Percentiles rank a stretch among this genome's conserved stretches.
Evolutionary conservation across 768 basidiomycete genomes (phyloP).

Genomic region (Postia placenta): DNA sequence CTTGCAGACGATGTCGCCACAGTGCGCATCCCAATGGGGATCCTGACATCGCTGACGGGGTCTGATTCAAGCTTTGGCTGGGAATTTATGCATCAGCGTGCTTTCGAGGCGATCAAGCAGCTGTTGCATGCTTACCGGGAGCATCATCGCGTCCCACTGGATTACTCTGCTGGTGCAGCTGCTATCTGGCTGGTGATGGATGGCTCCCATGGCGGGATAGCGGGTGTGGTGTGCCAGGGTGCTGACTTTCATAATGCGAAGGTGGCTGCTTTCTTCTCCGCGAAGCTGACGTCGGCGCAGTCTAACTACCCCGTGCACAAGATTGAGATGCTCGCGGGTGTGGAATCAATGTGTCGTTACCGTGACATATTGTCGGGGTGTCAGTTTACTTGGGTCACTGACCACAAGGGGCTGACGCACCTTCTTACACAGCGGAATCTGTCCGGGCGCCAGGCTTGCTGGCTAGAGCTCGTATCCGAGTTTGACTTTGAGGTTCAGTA

Average conservation of each 20-base stretch:
- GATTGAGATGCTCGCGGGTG: not conserved
- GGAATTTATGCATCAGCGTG: slow-evolving; percentile 8
- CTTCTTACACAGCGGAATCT: not conserved
- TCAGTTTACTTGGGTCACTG: not conserved
- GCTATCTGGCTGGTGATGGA: not conserved
- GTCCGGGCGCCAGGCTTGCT: not conserved
- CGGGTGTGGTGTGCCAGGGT: not conserved
- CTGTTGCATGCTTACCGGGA: not conserved
- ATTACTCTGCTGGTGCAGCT: slow-evolving; percentile 8
- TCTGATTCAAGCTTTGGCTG: slow-evolving; percentile 5
- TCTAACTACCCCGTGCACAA: not conserved
- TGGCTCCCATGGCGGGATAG: not conserved
- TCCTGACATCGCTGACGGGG: slow-evolving; percentile 16
- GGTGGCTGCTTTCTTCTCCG: not conserved
- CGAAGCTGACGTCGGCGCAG: not conserved
- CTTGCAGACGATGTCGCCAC: not conserved
- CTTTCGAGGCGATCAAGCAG: not conserved
- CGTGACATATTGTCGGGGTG: not conserved
- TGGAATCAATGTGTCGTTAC: not conserved
- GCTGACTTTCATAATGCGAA: not conserved
- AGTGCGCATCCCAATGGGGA: slow-evolving; percentile 21
- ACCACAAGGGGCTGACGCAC: not conserved
- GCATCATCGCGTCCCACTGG: not conserved
- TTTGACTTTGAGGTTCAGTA: not conserved
- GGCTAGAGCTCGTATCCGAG: not conserved